Base-by-base conservation (phyloP, 305 asterid species). In the Lippia alba region DNA sequence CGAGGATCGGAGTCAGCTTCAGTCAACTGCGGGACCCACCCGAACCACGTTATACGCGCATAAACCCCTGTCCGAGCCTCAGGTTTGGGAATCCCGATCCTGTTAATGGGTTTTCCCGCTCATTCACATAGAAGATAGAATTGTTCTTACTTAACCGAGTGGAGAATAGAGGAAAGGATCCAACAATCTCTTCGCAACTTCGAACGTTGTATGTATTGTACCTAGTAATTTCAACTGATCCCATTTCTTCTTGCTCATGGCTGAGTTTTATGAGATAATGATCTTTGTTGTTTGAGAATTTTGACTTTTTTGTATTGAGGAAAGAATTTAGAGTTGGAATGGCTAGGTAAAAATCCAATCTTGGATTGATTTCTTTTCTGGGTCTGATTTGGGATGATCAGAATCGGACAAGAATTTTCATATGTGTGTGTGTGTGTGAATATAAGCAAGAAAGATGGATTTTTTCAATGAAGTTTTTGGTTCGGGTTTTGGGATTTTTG, bases 21-120 rank as follows among this genome's bases (percentile, higher is more conserved):
- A 67, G 94, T 91, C 96, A 89, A 84, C 91, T 8, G 49, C 67
- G 72, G 85, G 74, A 36, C 76, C 62, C 55, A 6, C 0, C 44
- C 63, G 70, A 67, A 33, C 74, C 45, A 41, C 14, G 44, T 33
- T 46, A 36, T 64, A 68, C 61, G 49, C 54, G 66, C 62, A 34
- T 33, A 63, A 66, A 56, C 56, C 36, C 66, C 10, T 0, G 5
- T 63, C 85, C 82, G 49, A 78, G 44, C 48, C 91, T 75, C 3
- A 79, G 90, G 71, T 45, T 56, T 20, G 80, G 79, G 40, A 2
- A 51, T 6, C 0, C 77, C 79, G 56, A 83, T 56, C 80, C 89
- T 69, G 39, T 0, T 9, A 36, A 44, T 61, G 76, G 69, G 66
- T 64, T 78, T 88, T 90, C 95, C 93, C 96, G 93, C 94, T 76